Conservation (phyloP, 768 basidiomycete species). For the Astraeus odoratus region DNA sequence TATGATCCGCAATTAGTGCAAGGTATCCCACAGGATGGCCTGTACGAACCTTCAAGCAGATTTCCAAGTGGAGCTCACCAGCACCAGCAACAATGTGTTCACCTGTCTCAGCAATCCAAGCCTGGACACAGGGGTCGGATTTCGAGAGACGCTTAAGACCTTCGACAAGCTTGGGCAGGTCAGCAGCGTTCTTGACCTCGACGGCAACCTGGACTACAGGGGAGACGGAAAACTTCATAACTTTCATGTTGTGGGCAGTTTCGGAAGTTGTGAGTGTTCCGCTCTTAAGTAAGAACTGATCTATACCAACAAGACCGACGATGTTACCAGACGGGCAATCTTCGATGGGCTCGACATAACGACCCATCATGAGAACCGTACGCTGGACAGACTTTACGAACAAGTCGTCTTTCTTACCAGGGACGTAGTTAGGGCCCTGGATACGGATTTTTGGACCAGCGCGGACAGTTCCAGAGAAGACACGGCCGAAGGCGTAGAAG, state of each 20-base stretch:
- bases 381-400: slow-evolving; percentile 98
- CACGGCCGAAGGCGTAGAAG: slow-evolving; percentile 99
- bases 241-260: slow-evolving; percentile 99
- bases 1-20: not conserved
- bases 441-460: slow-evolving; percentile 99
- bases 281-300: slow-evolving; percentile 99
- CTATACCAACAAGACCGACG: slow-evolving; percentile 97
- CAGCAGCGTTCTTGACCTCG: slow-evolving; percentile 98
- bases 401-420: slow-evolving; percentile 97
- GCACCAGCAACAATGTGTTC: slow-evolving; percentile 99
- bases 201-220: slow-evolving; percentile 99
- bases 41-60: slow-evolving; percentile 83
- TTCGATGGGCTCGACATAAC: slow-evolving; percentile 96
- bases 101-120: slow-evolving; percentile 86
- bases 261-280: slow-evolving; percentile 97
- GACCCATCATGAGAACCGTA: slow-evolving; percentile 99
- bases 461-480: slow-evolving; percentile 97
- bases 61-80: slow-evolving; percentile 98
- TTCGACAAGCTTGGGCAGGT: slow-evolving; percentile 99
- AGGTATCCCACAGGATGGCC: not conserved
- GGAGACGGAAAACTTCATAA: slow-evolving; percentile 99
- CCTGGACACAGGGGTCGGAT: slow-evolving; percentile 98
- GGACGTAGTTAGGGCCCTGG: slow-evolving; percentile 97
- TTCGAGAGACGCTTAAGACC: slow-evolving; percentile 99
- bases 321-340: slow-evolving; percentile 99